These are phyloP conservation scores for Nannochloropsis salina DNA, from an alignment of 108 stramenopile genomes.

Conservation along the genomic window DNA sequence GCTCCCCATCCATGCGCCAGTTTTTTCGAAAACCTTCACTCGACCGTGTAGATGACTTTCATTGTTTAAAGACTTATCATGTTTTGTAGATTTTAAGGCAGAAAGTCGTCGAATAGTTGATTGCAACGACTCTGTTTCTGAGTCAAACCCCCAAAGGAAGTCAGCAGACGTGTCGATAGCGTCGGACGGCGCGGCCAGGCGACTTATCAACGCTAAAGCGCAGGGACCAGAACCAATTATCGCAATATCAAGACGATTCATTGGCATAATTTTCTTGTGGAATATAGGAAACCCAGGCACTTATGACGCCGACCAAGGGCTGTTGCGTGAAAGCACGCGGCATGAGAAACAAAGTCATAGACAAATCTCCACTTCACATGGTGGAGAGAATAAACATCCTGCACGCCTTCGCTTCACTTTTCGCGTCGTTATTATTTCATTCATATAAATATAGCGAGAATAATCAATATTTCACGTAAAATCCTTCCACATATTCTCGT, in stretches of 20 bases:
- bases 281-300: too few relatives aligned
- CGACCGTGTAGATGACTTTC: background rate
- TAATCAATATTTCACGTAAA: too few relatives aligned
- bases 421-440: too few relatives aligned
- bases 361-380: too few relatives aligned
- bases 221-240: constrained; percentile 5
- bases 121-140: background rate
- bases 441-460: too few relatives aligned
- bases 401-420: too few relatives aligned
- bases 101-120: background rate
- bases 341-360: too few relatives aligned
- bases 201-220: background rate
- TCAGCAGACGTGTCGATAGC: background rate
- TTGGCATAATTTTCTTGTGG: background rate
- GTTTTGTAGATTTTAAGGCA: background rate
- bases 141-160: background rate
- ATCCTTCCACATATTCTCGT: too few relatives aligned
- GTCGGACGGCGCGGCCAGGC: background rate
- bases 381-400: too few relatives aligned
- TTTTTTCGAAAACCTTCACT: constrained; percentile 17
- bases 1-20: background rate
- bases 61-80: background rate
- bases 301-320: too few relatives aligned
- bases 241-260: background rate
- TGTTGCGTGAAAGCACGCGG: too few relatives aligned